Evolutionary conservation across 441 rosid genomes (phyloP), one percentile per base, ranked within the genome.

Genomic region (Biscutella laevigata): DNA sequence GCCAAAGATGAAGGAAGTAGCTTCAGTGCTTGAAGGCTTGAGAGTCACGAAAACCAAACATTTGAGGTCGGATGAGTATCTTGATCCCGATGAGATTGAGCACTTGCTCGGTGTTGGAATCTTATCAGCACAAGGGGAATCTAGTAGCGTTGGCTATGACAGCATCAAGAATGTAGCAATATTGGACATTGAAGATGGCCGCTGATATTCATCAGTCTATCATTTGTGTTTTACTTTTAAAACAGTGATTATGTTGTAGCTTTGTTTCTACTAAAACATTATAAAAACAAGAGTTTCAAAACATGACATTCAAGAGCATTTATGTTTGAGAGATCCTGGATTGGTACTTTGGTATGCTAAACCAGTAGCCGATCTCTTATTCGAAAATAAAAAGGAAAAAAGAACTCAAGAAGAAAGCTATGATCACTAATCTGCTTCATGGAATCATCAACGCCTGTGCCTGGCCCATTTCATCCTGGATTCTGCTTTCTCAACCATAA

Each of bases 1-100:
- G 28, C 38, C 60, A 17, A 54, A 9, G 28, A 54, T 54, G 49
- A 54, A 40, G 4, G 49, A 54, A 29, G 49, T 39, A 12, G 60
- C 29, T 5, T 4, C 28, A n/a, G 19, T 26, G 28, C 37, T 53
- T 5, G 60, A 54, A 13, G 15, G 9, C 5, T 9, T 54, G 20
- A 54, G 30, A 13, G 39, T 19, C 22, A 5, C 5, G 30, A 20
- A 15, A 32, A 30, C 4, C 10, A 42, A 39, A 20, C 39, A 36
- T 35, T 1, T 14, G 4, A 5, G 24, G 45, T 52, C 24, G 2
- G 15, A 22, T 24, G 6, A 24, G 14, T 5, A 10, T 26, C 4
- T n/a, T 25, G 34, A 36, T 3, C 2, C 6, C 9, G 6, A 12
- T 4, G 57, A 52, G 1, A 25, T 2, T 16, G 17, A 37, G 6